Evolutionary conservation across 257 asterid species (phyloP).

Genomic region (Nyctanthes arbortristis): DNA sequence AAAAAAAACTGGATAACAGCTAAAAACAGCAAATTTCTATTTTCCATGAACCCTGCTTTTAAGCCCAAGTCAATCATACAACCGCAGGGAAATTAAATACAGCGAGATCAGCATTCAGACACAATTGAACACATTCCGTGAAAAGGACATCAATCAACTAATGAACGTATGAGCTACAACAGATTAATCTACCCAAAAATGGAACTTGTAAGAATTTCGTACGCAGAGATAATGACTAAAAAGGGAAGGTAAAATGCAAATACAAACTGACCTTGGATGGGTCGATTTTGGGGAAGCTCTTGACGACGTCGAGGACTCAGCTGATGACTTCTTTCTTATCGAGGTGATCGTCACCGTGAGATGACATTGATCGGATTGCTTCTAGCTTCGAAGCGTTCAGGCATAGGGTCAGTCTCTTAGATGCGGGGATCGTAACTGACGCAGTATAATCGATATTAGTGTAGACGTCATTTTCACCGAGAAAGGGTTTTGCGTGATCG

Average conservation of each 20-base stretch:
- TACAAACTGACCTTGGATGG: constrained; percentile 62
- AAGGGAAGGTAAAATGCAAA: background rate
- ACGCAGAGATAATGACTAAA: background rate
- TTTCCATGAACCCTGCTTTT: too few species aligned
- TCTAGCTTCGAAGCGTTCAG: constrained; percentile 41
- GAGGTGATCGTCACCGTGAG: constrained; percentile 81
- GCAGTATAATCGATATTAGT: constrained; percentile 64
- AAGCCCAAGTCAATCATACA: too few species aligned
- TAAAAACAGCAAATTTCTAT: too few species aligned
- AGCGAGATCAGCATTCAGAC: too few species aligned
- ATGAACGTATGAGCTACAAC: background rate
- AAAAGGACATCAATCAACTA: background rate
- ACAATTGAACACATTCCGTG: background rate
- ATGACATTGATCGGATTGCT: constrained; percentile 73
- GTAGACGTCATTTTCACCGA: constrained; percentile 67
- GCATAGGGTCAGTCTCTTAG: constrained; percentile 35
- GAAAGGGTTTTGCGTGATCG: too few species aligned
- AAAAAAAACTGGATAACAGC: too few species aligned
- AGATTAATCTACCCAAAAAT: background rate
- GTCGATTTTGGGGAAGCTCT: constrained; percentile 86
- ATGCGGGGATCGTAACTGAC: constrained; percentile 56
- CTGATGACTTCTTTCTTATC: constrained; percentile 56
- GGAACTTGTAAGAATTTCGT: background rate
- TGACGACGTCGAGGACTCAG: constrained; percentile 77
- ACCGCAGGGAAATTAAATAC: too few species aligned